Base-by-base conservation (phyloP, 768 basidiomycete species). In the Rhizopogon roseolus region DNA sequence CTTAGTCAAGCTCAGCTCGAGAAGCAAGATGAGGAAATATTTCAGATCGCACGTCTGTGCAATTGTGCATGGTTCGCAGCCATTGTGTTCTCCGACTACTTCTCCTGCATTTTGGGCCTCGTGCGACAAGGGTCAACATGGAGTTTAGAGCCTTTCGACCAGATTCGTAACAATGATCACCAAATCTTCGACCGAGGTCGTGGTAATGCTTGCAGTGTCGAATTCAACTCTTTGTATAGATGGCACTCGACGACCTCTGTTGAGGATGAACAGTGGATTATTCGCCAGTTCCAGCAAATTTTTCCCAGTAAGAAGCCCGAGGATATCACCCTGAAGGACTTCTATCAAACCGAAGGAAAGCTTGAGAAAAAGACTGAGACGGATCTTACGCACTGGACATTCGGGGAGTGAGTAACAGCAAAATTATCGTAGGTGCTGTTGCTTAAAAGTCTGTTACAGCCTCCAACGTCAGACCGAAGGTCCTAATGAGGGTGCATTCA, bases 211-310 rank as follows among this genome's bases (percentile, higher is more conserved):
- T 86, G 85, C 67, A 90, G 88, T 67, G 86, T 90, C 32, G 90
- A 93, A 86, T 93, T 93, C 73, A 93, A 93, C 61, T 87, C 86
- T 60, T 70, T 93, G 52, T 93, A 93, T 66, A 81, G 88, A n/a
- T 82, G 91, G 91, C 91, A 93, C 44, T 85, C 91, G 1, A 91
- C 90, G 0, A 89, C 86, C 0, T 90, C 86, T 41, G 60, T 63
- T 14, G 76, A 78, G 50, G 90, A 92, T 50, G 90, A 88, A 63
- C 67, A 82, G 53, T 92, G 88, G 88, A 80, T 84, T 3, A 62
- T 69, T 34, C 28, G 63, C 17, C 66, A 82, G n/a, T 82, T 88
- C 60, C 57, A 60, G 28, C 53, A 76, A 5, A 56, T 85, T 37
- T 91, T 90, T 66, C 73, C 75, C 0, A 78, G 71, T 5, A 81